phyloP scores from a whole-genome alignment of 1,284 basidiomycete species.

The Apiotrichum domesticum region DNA sequence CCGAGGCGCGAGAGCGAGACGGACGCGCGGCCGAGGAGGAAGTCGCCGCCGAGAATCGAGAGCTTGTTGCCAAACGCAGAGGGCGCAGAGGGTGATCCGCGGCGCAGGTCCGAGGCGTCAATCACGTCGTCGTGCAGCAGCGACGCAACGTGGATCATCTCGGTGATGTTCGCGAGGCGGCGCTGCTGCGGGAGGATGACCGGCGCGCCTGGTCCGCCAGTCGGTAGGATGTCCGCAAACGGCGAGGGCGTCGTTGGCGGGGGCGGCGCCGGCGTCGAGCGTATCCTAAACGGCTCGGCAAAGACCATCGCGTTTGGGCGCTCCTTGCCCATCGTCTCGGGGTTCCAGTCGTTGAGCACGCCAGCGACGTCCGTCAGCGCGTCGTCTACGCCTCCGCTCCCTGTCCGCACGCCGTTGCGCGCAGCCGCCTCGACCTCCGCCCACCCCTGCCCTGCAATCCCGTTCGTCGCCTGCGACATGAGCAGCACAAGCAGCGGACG shows the following conservation, averaged over 20 bases:
- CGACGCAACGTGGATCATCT: conserved; percentile 98
- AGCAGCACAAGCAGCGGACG: conserved; percentile 86
- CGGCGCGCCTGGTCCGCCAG: conserved; percentile 13
- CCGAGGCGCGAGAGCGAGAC: conserved; percentile 82
- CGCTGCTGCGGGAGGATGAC: conserved; percentile 74
- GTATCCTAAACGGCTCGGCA: conserved; percentile 40
- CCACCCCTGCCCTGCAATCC: conserved; percentile 51
- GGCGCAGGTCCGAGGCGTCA: conserved; percentile 74
- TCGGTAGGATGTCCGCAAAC: conserved; percentile 12
- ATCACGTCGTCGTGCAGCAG: conserved; percentile 93
- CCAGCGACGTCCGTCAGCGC: conserved; percentile 41
- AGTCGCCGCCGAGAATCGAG: conserved; percentile 89
- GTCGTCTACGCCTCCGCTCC: conserved; percentile 36
- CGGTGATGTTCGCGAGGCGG: conserved; percentile 89
- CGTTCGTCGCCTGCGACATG: conserved; percentile 86
- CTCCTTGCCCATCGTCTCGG: conserved; percentile 41
- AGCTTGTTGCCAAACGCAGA: conserved; percentile 92
- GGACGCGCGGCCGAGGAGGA: conserved; percentile 85
- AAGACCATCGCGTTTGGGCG: conserved; percentile 27
- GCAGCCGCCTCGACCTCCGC: conserved; percentile 3
- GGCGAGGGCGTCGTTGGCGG: conserved; percentile 9
- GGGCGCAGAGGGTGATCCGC: conserved; percentile 77
- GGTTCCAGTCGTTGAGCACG: conserved; percentile 48
- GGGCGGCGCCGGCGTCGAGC: conserved; percentile 1
- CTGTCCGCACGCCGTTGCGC: conserved; percentile 1